A percentile compares a stretch with the other conserved stretches of the same genome.
phyloP scores from a whole-genome alignment of 2,329 filamentous ascomycete genomes.

The Stemphylium beticola region DNA sequence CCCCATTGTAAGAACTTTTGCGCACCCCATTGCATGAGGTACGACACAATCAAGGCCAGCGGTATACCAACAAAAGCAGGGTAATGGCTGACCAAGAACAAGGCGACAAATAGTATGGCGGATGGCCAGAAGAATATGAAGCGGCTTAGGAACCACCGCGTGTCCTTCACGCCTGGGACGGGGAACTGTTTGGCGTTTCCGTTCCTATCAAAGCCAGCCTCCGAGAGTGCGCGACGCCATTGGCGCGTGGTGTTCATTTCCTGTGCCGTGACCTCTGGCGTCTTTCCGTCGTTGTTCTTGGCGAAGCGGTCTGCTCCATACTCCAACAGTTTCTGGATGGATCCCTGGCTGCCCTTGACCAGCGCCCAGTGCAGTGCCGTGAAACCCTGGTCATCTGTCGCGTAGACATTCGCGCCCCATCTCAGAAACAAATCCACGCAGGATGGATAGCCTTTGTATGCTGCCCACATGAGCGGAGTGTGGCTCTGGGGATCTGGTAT shows the following conservation, averaged over 20 bases:
- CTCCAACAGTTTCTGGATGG: constrained; percentile 92
- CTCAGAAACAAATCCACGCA: constrained; percentile 91
- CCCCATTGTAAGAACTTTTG: constrained; percentile 81
- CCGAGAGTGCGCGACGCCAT: constrained; percentile 82
- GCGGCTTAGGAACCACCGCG: constrained; percentile 76
- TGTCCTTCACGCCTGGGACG: constrained; percentile 76
- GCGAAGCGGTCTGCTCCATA: constrained; percentile 94
- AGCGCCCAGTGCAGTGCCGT: constrained; percentile 96
- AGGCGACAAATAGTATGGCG: constrained; percentile 70
- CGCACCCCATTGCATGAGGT: constrained; percentile 76
- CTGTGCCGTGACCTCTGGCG: constrained; percentile 79
- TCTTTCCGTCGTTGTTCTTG: constrained; percentile 88
- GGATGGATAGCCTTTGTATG: constrained; percentile 93
- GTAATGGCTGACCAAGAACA: constrained; percentile 75
- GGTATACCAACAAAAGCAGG: constrained; percentile 80
- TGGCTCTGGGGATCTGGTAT: constrained; percentile 88
- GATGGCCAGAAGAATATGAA: constrained; percentile 94
- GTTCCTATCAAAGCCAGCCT: constrained; percentile 82
- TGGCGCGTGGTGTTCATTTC: constrained; percentile 87
- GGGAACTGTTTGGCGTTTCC: constrained; percentile 78
- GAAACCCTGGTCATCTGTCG: constrained; percentile 88
- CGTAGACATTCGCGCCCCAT: constrained; percentile 94
- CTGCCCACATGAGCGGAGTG: constrained; percentile 97
- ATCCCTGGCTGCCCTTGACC: constrained; percentile 88
- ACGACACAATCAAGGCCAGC: constrained; percentile 68